A percentile compares a stretch with the other conserved stretches of the same genome.
Conservation (phyloP, 106 monocot genomes). For the Dendrobium officinale region DNA sequence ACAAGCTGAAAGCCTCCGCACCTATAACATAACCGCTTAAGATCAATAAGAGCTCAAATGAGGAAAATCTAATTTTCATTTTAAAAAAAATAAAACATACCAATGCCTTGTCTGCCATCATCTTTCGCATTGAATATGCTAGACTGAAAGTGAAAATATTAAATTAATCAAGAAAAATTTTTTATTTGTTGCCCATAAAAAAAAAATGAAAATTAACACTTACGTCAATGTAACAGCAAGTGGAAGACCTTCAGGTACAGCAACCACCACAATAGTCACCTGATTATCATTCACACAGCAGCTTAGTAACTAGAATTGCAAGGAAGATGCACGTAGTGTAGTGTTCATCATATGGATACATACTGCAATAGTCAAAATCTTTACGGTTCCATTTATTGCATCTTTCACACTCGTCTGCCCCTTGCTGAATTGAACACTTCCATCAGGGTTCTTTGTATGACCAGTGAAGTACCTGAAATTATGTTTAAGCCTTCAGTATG, state of each 20-base stretch:
- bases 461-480: constrained; percentile 58
- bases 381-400: constrained; percentile 42
- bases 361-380: constrained; percentile 73
- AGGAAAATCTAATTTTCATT: background rate
- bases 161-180: background rate
- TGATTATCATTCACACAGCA: constrained; percentile 2
- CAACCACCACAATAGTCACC: constrained; percentile 34
- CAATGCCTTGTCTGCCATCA: constrained; percentile 26
- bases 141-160: constrained; percentile 9
- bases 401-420: constrained; percentile 44
- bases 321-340: background rate
- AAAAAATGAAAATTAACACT: constrained; percentile 15
- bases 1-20: constrained; percentile 89
- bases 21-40: constrained; percentile 28
- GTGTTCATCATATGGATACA: constrained; percentile 14
- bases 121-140: constrained; percentile 32
- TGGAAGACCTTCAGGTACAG: constrained; percentile 30
- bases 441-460: constrained; percentile 49
- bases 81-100: constrained; percentile 4
- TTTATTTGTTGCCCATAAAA: background rate
- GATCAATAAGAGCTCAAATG: background rate
- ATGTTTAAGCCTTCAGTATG: background rate
- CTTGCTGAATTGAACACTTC: constrained; percentile 45
- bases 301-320: constrained; percentile 2
- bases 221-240: constrained; percentile 32